These are phyloP conservation scores for Stentor roeselii DNA, from an alignment of 73 alveolate species.

Conservation along the genomic window DNA sequence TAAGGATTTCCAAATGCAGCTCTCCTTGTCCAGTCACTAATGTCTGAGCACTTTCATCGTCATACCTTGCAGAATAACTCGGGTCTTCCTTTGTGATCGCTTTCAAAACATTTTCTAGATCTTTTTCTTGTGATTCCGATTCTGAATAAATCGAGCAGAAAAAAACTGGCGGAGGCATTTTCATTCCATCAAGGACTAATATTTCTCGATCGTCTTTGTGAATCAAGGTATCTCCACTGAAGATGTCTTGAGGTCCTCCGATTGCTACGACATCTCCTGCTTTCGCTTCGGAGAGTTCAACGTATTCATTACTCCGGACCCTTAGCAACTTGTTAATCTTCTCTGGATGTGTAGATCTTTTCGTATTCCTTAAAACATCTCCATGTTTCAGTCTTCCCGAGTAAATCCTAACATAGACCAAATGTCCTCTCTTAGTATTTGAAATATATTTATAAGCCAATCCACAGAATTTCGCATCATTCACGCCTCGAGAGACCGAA, in stretches of 20 bases:
- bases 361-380: constrained; percentile 26
- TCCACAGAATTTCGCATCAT: constrained; percentile 45
- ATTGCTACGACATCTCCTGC: constrained; percentile 90
- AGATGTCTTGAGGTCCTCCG: constrained; percentile 46
- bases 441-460: constrained; percentile 73
- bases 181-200: constrained; percentile 54
- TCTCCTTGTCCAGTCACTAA: constrained; percentile 83
- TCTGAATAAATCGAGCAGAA: constrained; percentile 78
- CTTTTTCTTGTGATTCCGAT: constrained; percentile 43
- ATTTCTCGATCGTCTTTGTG: constrained; percentile 53
- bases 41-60: constrained; percentile 63
- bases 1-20: constrained; percentile 75
- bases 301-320: constrained; percentile 79
- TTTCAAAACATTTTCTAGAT: constrained; percentile 54
- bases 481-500: constrained; percentile 5
- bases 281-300: constrained; percentile 43
- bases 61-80: constrained; percentile 50
- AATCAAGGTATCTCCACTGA: constrained; percentile 72
- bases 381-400: constrained; percentile 59
- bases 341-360: constrained; percentile 33
- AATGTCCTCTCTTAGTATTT: constrained; percentile 65
- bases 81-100: constrained; percentile 76
- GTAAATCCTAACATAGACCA: constrained; percentile 75
- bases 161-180: constrained; percentile 88
- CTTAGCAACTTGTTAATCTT: constrained; percentile 50